Base-by-base conservation (phyloP, 1,284 basidiomycete genomes). In the Ceratorhiza oryzae-sativae region DNA sequence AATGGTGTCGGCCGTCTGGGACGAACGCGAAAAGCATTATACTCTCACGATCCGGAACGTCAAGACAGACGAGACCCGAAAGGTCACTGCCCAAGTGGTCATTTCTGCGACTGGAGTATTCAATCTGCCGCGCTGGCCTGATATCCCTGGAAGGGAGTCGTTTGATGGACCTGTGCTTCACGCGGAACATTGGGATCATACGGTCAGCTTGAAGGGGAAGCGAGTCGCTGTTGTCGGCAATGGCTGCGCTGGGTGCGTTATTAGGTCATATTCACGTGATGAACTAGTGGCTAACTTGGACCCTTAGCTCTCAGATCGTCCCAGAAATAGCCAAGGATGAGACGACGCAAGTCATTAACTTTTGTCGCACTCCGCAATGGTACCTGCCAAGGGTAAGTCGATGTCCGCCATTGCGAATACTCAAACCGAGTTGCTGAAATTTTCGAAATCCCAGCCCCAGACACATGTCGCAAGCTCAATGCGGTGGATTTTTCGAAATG, bases 221-320 rank as follows among this genome's bases (percentile, higher is more conserved):
- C 46, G 49, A 34, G 62, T 65, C 9, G 62, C 46, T 48, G 27
- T 90, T 18, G 84, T 90, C 76, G 89, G 88, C 23, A 88, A 88
- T 75, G 89, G 88, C 2, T 88, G 86, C 15, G 76, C 77, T 2
- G 79, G 75, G 3, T 65, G 18, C 20, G 62, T 53, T 4, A 4
- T 3, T 46, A 13, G 12, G 36, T n/a, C 30, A 2, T 13, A 1
- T 48, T 2, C 36, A 18, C 30, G 10, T 8, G 2, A 62, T 12
- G n/a, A 2, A 48, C n/a, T 12, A 20, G 10, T 53, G 30, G 20
- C 46, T 48, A 23, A 18, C 36, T 15, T n/a, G 23, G 4, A 20
- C n/a, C 10, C 18, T 4, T 41, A 65, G 62, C 30, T 76, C 79
- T 84, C 87, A 76, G 84, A 83, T 87, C 84, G 78, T 78, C 20